phyloP scores from a whole-genome alignment of 2,329 filamentous ascomycete species.

The Acrocalymma vagum region DNA sequence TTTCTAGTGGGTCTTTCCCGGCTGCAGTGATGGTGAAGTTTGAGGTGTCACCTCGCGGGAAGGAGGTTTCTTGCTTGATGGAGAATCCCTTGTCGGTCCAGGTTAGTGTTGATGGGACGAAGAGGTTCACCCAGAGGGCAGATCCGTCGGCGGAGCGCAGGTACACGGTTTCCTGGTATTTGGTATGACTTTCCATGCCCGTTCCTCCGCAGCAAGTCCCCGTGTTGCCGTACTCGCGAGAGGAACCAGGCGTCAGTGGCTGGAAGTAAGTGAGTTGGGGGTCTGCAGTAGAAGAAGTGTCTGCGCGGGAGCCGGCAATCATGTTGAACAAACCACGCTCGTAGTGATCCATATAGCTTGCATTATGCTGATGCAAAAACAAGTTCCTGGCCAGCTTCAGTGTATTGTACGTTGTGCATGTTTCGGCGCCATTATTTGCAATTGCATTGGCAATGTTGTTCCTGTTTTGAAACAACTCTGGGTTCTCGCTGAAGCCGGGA shows the following conservation, averaged over 20 bases:
- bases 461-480: conserved; percentile 70
- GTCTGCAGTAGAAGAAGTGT: conserved; percentile 10
- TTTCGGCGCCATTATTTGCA: conserved; percentile 54
- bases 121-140: conserved; percentile 18
- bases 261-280: conserved; percentile 22
- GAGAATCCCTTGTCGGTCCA: conserved; percentile 12
- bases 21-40: conserved; percentile 18
- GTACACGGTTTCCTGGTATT: conserved; percentile 23
- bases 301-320: conserved; percentile 19
- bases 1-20: conserved; percentile 13
- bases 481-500: conserved; percentile 70
- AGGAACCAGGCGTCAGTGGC: conserved; percentile 13
- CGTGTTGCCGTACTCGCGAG: conserved; percentile 19
- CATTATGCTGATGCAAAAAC: conserved; percentile 20
- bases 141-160: conserved; percentile 18
- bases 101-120: conserved; percentile 13
- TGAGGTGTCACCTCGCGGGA: conserved; percentile 16
- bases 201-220: conserved; percentile 22
- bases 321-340: conserved; percentile 23
- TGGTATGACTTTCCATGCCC: conserved; percentile 22
- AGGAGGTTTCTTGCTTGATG: conserved; percentile 16
- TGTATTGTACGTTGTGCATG: conserved; percentile 23
- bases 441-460: conserved; percentile 91
- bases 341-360: conserved; percentile 23
- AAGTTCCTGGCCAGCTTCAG: conserved; percentile 20